Conservation (phyloP, 306 rosid genomes). For the Mimosa bimucronata region DNA sequence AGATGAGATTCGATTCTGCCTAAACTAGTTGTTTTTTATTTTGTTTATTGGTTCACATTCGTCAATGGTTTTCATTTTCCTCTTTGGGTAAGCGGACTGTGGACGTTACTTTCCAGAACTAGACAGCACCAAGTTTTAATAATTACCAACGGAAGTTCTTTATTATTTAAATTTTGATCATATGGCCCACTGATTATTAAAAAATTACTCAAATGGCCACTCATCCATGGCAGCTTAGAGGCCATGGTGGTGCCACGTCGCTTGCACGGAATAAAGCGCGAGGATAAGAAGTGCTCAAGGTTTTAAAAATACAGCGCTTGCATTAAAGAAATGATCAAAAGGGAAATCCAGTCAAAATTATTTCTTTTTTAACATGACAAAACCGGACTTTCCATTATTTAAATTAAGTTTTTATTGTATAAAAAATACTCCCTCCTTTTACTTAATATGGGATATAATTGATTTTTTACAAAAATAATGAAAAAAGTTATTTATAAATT, state of each 20-base stretch:
- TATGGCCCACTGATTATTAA: slow-evolving; percentile 38
- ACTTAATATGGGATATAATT: too few species aligned
- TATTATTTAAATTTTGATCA: background rate
- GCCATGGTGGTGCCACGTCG: slow-evolving; percentile 78
- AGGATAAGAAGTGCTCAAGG: slow-evolving; percentile 51
- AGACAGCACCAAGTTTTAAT: background rate
- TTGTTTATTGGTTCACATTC: slow-evolving; percentile 9
- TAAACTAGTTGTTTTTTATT: background rate
- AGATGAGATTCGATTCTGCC: background rate
- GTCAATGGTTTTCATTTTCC: slow-evolving; percentile 24
- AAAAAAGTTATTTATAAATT: too few species aligned
- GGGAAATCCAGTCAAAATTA: background rate
- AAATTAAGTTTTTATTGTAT: too few species aligned
- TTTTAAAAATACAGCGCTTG: background rate
- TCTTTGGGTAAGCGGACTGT: slow-evolving; percentile 30
- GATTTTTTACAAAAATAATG: too few species aligned
- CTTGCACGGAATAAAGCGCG: slow-evolving; percentile 50
- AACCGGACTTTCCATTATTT: too few species aligned
- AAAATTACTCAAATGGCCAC: slow-evolving; percentile 28
- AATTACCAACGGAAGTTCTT: background rate
- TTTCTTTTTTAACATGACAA: background rate
- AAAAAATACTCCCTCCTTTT: too few species aligned
- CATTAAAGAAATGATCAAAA: slow-evolving; percentile 26
- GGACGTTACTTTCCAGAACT: background rate
- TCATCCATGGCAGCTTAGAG: slow-evolving; percentile 40